These are phyloP conservation scores for Drosera capensis DNA, from an alignment of 148 eudicot species.

Conservation along the genomic window DNA sequence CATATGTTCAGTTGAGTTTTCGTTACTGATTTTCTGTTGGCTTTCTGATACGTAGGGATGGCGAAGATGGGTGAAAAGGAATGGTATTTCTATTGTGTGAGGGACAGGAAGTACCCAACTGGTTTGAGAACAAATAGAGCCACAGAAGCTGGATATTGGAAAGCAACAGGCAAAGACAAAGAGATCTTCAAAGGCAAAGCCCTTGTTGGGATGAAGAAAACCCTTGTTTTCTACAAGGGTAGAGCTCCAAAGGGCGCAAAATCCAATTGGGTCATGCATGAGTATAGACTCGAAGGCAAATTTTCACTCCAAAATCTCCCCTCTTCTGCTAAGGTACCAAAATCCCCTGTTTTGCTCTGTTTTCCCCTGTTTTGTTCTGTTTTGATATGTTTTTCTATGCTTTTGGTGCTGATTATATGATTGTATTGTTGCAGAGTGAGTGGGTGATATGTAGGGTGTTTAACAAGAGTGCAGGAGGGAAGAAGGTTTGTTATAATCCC, in stretches of 20 bases:
- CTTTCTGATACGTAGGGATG: slow-evolving; percentile 13
- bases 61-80: slow-evolving; percentile 57
- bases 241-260: slow-evolving; percentile 48
- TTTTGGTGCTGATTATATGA: not conserved
- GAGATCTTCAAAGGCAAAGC: slow-evolving; percentile 38
- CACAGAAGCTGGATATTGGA: slow-evolving; percentile 55
- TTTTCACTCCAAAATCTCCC: slow-evolving; percentile 19
- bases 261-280: slow-evolving; percentile 58
- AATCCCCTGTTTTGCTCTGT: not conserved
- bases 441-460: slow-evolving; percentile 32
- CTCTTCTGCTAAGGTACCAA: slow-evolving; percentile 11
- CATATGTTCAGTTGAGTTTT: too few species aligned
- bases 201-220: slow-evolving; percentile 56
- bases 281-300: slow-evolving; percentile 37
- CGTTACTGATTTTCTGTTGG: not conserved
- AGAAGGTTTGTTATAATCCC: slow-evolving; percentile 11
- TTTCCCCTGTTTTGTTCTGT: not conserved
- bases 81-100: slow-evolving; percentile 49
- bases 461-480: slow-evolving; percentile 16
- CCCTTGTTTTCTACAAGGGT: slow-evolving; percentile 51
- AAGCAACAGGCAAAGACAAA: slow-evolving; percentile 58
- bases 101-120: slow-evolving; percentile 52
- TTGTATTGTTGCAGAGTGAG: slow-evolving; percentile 14
- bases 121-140: slow-evolving; percentile 51
- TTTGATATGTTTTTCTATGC: too few species aligned